Conservation (phyloP, 305 asterid genomes). For the Fraxinus floribunda region DNA sequence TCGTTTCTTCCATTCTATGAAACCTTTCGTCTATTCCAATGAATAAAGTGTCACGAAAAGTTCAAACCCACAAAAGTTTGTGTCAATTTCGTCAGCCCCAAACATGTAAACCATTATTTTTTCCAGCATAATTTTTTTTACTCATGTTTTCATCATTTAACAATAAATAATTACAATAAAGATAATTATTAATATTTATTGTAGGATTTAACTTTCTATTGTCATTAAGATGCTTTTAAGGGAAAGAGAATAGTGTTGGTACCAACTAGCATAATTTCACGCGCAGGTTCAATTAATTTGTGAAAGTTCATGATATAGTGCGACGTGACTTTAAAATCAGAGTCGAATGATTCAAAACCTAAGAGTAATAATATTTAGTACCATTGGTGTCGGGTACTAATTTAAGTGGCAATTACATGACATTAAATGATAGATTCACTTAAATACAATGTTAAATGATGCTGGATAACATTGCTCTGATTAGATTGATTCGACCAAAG, state of each 20-base stretch:
- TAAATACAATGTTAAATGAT: no score
- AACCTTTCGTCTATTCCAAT: slow-evolving; percentile 24
- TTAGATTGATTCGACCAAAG: neutral
- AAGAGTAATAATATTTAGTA: no score
- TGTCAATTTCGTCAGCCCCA: slow-evolving; percentile 12
- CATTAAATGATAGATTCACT: no score
- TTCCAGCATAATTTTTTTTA: slow-evolving; percentile 6
- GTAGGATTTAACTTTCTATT: slow-evolving; percentile 23
- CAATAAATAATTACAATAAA: neutral
- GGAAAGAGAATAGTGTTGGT: slow-evolving; percentile 21
- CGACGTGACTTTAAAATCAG: slow-evolving; percentile 17
- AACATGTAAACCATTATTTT: slow-evolving; percentile 16
- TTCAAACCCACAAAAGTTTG: slow-evolving; percentile 2
- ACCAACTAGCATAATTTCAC: neutral
- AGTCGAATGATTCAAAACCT: neutral
- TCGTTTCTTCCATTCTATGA: neutral
- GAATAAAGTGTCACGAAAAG: slow-evolving; percentile 1
- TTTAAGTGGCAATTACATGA: no score
- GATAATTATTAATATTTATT: neutral
- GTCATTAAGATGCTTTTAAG: slow-evolving; percentile 29
- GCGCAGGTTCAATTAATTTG: slow-evolving; percentile 16
- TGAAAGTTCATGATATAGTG: neutral
- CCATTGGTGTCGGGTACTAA: no score
- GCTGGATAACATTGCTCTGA: no score
- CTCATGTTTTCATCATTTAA: slow-evolving; percentile 18